Conservation (phyloP, 768 basidiomycete genomes). For the Serendipita vermifera region DNA sequence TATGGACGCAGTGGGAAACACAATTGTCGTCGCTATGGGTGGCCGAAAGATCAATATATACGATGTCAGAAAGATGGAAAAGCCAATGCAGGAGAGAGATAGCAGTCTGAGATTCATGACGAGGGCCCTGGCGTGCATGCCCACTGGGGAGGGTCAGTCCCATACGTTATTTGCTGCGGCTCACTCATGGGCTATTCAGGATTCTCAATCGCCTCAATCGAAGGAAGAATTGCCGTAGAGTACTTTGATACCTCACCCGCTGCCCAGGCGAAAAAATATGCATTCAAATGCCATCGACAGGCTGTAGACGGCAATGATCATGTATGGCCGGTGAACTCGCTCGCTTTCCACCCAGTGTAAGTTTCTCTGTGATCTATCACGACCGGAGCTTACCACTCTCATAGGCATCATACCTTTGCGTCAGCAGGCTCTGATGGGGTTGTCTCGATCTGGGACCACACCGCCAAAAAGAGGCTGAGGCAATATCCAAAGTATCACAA, state of each 20-base stretch:
- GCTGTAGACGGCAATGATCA: slow-evolving; percentile 84
- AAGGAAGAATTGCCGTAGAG: slow-evolving; percentile 93
- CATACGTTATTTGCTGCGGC: neutral
- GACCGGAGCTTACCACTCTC: neutral
- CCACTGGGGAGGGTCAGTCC: slow-evolving; percentile 67
- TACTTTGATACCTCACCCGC: slow-evolving; percentile 78
- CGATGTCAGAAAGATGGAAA: slow-evolving; percentile 65
- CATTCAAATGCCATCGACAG: slow-evolving; percentile 94
- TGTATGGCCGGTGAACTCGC: slow-evolving; percentile 90
- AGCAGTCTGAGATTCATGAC: slow-evolving; percentile 95
- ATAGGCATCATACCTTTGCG: slow-evolving; percentile 83
- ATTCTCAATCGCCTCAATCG: slow-evolving; percentile 85
- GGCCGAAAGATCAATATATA: slow-evolving; percentile 83
- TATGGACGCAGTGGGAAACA: slow-evolving; percentile 64
- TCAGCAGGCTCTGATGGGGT: slow-evolving; percentile 91
- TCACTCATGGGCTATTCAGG: slow-evolving; percentile 34
- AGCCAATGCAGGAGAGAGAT: slow-evolving; percentile 69
- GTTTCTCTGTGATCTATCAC: slow-evolving; percentile 18
- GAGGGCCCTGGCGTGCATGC: slow-evolving; percentile 80
- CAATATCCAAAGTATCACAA: slow-evolving; percentile 73
- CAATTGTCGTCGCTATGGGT: slow-evolving; percentile 86
- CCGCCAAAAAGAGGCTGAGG: slow-evolving; percentile 86
- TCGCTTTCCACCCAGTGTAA: slow-evolving; percentile 85
- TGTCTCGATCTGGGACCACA: slow-evolving; percentile 95
- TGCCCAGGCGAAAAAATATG: slow-evolving; percentile 79